Base-by-base conservation (phyloP, 768 basidiomycete genomes). In the Macrolepiota albuminosa region DNA sequence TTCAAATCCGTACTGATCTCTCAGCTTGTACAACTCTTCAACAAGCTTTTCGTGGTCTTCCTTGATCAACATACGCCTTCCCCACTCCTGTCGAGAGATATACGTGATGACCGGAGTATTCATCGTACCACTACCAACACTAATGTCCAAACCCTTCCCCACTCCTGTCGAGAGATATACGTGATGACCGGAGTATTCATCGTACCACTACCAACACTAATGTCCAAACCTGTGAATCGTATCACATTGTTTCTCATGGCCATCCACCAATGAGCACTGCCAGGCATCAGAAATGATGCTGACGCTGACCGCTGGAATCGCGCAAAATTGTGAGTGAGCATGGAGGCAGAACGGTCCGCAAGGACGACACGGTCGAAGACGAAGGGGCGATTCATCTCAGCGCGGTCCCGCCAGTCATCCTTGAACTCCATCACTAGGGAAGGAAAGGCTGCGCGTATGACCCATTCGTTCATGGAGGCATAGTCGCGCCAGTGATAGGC, bases 401-500 rank as follows among this genome's bases (percentile, higher is more conserved):
- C 79, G 51, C 93, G 86, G 68, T 96, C 95, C 33, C 77, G 77
- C 86, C 93, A 95, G 72, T 96, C 95, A 63, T 85, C 81, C 49
- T 79, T 75, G 72, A 89, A 95, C 71, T 95, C 93, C 75, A 90
- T 84, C 1, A 84, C 82, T 56, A 85, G 76, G 3, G 87, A 89
- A 2, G 95, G 95, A 71, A 96, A 93, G 59, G 85, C 81, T 34
- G 85, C 82, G 51, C 88, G 87, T 29, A 92, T 76, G 50, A 95
- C 83, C 81, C 84, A 92, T 75, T 95, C 84, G 71, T 96, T 96
- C 93, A 97, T 94, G 39, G 79, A 75, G 6, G 95, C 86, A 63
- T 95, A 94, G 73, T 97, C 95, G 21, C 92, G 84, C 94, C 94
- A 97, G 65, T 91, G 86, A 54, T 78, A 81, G 11, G 85, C 84